Evolutionary conservation across 345 rosid species (phyloP), one percentile per base, ranked within the genome.

Genomic region (Melaleuca quinquenervia): DNA sequence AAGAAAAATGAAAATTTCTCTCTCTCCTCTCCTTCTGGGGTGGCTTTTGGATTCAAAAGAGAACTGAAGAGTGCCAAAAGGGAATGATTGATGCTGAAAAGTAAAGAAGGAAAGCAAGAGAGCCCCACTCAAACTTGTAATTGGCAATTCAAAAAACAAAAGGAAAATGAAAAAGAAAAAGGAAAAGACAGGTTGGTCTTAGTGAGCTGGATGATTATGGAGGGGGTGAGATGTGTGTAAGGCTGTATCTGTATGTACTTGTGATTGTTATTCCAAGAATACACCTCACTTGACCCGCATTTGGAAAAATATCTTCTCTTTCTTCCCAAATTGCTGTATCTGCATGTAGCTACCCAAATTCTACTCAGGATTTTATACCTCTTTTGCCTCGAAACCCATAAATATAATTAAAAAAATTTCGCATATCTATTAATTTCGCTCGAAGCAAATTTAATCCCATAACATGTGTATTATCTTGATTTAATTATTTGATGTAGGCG

Each of bases 231-330:
- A 52, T 70, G 48, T 36, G 6, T 70, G 80, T 10, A 70, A 18
- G 24, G 48, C 26, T 41, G 24, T 41, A 36, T 78, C 53, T 82
- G 84, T 45, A 48, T 85, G 82, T 83, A 11, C 24, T 49, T 80
- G 58, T 49, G 60, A 54, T 32, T 49, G 22, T 56, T 80, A 53
- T 85, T 64, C 52, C 86, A 11, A 53, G 49, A 62, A 48, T 84
- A 86, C 88, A 88, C 84, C 88, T 84, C 90, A 86, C 82, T 88
- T n/a, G 15, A n/a, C 53, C 45, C 58, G 76, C 41, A 56, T 56
- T 44, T 75, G n/a, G 45, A 8, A 70, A 80, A 82, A 50, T 50
- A 56, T 86, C 76, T 56, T 36, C 55, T 21, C 7, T 9, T 70
- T 20, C 32, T 70, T 18, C 80, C 80, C 18, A 0, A 32, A 70